These are phyloP conservation scores for Geotrichum restrictum DNA, from an alignment of 1,139 yeast genomes.

Conservation along the genomic window DNA sequence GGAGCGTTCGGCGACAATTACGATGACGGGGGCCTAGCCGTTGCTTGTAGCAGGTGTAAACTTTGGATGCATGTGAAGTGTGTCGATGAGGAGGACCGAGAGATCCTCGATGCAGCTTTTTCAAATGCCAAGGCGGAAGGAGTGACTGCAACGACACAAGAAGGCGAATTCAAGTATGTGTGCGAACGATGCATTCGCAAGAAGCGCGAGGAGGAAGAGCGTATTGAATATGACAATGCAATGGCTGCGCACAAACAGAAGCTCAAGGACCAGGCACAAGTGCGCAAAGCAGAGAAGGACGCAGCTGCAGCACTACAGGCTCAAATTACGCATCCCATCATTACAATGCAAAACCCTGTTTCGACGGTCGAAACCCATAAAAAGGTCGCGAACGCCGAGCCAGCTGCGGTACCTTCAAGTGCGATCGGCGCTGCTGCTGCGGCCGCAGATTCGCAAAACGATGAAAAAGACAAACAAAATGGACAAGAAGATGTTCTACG, in stretches of 20 bases:
- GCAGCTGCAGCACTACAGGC: no score
- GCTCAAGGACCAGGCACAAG: constrained; percentile 14
- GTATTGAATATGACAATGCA: constrained; percentile 19
- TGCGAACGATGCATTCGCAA: constrained; percentile 13
- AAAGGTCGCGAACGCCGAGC: no score
- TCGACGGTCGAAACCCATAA: neutral
- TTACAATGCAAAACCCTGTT: no score
- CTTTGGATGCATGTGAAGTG: constrained; percentile 46
- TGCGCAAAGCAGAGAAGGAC: neutral
- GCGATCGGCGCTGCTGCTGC: no score
- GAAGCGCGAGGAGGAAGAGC: constrained; percentile 16
- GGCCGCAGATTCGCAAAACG: no score
- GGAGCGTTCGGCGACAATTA: constrained; percentile 42
- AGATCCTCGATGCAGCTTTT: neutral
- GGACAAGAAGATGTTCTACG: no score
- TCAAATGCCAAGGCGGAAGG: constrained; percentile 6
- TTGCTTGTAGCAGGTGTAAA: constrained; percentile 42
- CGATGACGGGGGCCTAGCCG: constrained; percentile 41
- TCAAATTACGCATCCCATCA: no score
- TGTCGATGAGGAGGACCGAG: constrained; percentile 24
- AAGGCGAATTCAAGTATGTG: neutral
- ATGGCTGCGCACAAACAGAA: constrained; percentile 16
- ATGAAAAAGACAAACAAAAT: no score
- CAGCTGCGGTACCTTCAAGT: no score
- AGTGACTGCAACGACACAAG: constrained; percentile 3